Conservation (phyloP, 305 asterid species). For the Galium porrigens region DNA sequence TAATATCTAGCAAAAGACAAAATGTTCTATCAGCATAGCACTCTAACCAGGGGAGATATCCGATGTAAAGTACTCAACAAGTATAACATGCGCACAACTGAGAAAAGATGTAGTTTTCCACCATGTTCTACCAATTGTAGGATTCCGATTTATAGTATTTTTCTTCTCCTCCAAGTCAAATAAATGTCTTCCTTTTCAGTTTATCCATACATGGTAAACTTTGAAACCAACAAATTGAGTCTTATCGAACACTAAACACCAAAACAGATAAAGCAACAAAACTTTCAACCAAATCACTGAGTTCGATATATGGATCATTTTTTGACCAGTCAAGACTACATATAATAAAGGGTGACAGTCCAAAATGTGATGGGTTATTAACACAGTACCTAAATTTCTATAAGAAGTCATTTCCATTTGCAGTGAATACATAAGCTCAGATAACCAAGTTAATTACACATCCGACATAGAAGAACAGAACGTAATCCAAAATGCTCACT, state of each 20-base stretch:
- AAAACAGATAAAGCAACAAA: background rate
- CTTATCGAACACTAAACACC: background rate
- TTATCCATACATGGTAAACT: background rate
- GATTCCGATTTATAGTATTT: background rate
- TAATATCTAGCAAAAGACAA: background rate
- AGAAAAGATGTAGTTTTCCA: conserved; percentile 7
- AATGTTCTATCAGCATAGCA: background rate
- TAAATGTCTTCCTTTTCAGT: background rate
- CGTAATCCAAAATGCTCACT: conserved; percentile 30
- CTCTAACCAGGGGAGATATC: background rate
- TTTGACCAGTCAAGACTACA: too few relatives aligned
- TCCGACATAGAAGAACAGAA: conserved; percentile 10
- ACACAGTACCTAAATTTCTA: background rate
- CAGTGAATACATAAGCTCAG: background rate
- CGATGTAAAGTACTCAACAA: background rate
- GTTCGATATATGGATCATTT: background rate
- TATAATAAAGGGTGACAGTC: too few relatives aligned
- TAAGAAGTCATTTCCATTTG: background rate
- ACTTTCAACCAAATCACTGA: background rate
- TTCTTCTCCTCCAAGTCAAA: background rate
- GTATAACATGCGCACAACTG: background rate
- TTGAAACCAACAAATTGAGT: background rate
- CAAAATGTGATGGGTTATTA: background rate
- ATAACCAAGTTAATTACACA: background rate
- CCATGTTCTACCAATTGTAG: background rate